phyloP scores from a whole-genome alignment of 495 filamentous ascomycete species.

The Hyaloscypha variabilis region DNA sequence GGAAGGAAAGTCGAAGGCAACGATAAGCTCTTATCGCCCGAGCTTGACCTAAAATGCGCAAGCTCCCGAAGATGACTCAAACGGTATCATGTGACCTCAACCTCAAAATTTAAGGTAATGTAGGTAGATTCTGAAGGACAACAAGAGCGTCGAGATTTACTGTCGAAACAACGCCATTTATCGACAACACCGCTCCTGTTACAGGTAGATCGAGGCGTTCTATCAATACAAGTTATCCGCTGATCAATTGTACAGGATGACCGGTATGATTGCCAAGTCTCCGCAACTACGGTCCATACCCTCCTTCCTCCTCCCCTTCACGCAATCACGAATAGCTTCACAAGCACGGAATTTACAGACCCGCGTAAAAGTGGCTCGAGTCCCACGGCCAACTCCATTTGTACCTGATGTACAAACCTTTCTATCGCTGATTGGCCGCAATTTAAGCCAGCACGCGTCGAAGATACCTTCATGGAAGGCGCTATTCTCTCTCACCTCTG shows the following conservation, averaged over 20 bases:
- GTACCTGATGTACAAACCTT: constrained; percentile 88
- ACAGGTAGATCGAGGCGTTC: neutral
- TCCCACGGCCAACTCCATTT: constrained; percentile 78
- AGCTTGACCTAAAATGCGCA: neutral
- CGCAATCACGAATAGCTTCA: constrained; percentile 14
- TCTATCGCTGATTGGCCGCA: constrained; percentile 88
- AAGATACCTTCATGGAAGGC: constrained; percentile 89
- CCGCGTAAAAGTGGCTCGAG: constrained; percentile 40
- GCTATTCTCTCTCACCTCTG: constrained; percentile 76
- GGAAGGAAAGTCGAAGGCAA: neutral
- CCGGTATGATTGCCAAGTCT: constrained; percentile 25
- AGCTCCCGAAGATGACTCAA: neutral
- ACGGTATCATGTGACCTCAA: too few relatives aligned
- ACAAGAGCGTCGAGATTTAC: neutral
- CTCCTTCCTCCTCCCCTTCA: constrained; percentile 31
- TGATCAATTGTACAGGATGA: constrained; percentile 7
- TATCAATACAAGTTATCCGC: neutral
- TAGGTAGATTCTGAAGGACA: neutral
- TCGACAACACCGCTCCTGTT: neutral
- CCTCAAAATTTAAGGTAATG: neutral
- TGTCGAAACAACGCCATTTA: neutral
- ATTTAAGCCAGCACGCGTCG: constrained; percentile 72
- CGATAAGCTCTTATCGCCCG: neutral
- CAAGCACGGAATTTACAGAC: constrained; percentile 27
- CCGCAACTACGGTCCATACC: constrained; percentile 28